Evolutionary conservation across 208 protist species (phyloP).

Genomic region (Leishmania major): DNA sequence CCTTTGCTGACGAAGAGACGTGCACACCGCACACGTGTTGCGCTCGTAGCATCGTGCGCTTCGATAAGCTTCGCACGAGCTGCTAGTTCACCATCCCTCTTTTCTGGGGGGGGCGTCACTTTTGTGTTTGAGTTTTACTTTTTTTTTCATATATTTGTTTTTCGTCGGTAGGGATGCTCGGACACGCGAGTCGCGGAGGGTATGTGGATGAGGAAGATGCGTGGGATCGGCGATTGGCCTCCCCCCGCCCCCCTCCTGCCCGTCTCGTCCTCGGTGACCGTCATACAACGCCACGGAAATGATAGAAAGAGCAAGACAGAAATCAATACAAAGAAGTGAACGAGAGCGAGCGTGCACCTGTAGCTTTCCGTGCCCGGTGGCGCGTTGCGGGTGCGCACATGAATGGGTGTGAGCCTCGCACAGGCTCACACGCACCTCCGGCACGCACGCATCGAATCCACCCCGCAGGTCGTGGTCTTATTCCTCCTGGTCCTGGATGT

Average conservation of each 20-base stretch:
- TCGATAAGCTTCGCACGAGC: neutral
- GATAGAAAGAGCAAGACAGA: neutral
- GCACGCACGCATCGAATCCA: neutral
- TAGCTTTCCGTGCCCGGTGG: neutral
- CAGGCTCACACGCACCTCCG: neutral
- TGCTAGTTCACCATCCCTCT: neutral
- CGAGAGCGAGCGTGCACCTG: neutral
- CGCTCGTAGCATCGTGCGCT: neutral
- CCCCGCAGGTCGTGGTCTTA: slow-evolving; percentile 15
- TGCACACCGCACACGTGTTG: neutral
- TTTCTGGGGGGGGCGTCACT: neutral
- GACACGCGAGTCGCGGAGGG: neutral
- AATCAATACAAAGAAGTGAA: slow-evolving; percentile 1
- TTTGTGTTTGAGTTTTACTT: neutral
- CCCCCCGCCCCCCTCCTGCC: neutral
- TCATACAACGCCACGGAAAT: slow-evolving; percentile 7
- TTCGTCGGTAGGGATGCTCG: slow-evolving; percentile 10
- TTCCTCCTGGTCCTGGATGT: slow-evolving; percentile 96
- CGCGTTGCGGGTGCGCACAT: neutral
- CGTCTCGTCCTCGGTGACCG: neutral
- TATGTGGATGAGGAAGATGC: neutral
- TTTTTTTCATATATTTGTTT: neutral
- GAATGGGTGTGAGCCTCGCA: neutral
- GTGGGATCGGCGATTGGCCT: neutral
- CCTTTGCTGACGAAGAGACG: neutral